A percentile compares a stretch with the other conserved stretches of the same genome.
Evolutionary conservation across 2,329 filamentous ascomycete species (phyloP).

Genomic region (Fusarium dlaminii): DNA sequence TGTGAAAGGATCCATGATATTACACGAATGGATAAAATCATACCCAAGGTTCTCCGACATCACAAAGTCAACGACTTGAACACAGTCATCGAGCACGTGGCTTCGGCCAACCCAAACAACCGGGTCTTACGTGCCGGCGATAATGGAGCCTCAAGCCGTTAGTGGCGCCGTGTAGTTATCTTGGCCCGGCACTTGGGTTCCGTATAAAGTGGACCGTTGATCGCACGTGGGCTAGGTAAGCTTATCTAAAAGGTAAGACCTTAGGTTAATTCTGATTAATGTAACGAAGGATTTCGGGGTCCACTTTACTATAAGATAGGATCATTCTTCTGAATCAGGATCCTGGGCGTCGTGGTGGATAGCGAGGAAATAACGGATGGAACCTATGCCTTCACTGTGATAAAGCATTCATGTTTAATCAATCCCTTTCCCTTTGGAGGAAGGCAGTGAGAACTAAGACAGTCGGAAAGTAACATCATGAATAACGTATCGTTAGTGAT

Average conservation of each 20-base stretch:
- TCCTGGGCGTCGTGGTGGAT: neutral
- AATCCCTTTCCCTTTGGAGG: neutral
- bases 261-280: neutral
- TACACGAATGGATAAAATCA: neutral
- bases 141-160: neutral
- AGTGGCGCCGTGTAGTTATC: neutral
- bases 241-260: neutral
- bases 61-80: neutral
- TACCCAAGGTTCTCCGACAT: neutral
- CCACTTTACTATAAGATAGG: neutral
- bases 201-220: neutral
- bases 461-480: neutral
- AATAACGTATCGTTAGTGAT: fast-evolving
- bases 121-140: neutral
- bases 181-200: neutral
- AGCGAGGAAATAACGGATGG: neutral
- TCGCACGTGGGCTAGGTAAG: neutral
- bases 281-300: neutral
- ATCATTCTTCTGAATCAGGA: neutral
- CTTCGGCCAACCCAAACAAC: neutral
- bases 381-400: too few species aligned
- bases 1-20: neutral
- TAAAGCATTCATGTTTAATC: neutral
- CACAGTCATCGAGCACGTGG: neutral
- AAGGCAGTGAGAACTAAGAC: fast-evolving